Evolutionary conservation across 2,329 filamentous ascomycete species (phyloP).

Genomic region (Delphinella strobiligena): DNA sequence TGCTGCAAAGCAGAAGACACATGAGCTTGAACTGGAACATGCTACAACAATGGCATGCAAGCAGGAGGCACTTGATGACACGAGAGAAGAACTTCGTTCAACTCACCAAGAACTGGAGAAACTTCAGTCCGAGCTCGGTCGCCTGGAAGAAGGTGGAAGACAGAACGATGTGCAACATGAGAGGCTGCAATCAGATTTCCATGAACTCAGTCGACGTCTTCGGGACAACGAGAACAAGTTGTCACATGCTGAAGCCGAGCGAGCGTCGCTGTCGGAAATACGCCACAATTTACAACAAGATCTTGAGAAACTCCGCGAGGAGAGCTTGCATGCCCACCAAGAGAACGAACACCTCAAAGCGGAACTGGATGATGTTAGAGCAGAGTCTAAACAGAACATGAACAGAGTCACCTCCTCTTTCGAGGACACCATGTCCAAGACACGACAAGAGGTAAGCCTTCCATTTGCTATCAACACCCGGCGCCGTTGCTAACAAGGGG

Average conservation of each 20-base stretch:
- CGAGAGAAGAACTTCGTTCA: slow-evolving; percentile 23
- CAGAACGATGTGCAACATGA: neutral
- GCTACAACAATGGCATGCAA: slow-evolving; percentile 30
- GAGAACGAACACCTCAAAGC: neutral
- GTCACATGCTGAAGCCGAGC: too few species aligned
- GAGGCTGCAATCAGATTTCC: neutral
- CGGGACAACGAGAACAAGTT: neutral
- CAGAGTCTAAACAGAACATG: slow-evolving; percentile 1
- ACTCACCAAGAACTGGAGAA: slow-evolving; percentile 8
- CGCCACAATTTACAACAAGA: neutral
- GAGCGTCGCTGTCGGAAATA: too few species aligned
- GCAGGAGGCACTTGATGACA: slow-evolving; percentile 32
- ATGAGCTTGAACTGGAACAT: slow-evolving; percentile 32
- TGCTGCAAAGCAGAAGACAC: slow-evolving; percentile 26
- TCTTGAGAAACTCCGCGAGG: neutral
- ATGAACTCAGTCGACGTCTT: neutral
- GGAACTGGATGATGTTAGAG: neutral
- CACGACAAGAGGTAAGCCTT: slow-evolving; percentile 1
- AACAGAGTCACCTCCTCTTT: neutral
- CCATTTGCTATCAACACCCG: neutral
- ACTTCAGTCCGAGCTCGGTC: slow-evolving; percentile 5
- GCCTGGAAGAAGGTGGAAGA: neutral
- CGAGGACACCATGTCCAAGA: slow-evolving; percentile 3
- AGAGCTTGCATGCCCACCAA: neutral
- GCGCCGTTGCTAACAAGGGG: too few species aligned